phyloP scores from a whole-genome alignment of 2,329 filamentous ascomycete species.

The Scorias spongiosa region DNA sequence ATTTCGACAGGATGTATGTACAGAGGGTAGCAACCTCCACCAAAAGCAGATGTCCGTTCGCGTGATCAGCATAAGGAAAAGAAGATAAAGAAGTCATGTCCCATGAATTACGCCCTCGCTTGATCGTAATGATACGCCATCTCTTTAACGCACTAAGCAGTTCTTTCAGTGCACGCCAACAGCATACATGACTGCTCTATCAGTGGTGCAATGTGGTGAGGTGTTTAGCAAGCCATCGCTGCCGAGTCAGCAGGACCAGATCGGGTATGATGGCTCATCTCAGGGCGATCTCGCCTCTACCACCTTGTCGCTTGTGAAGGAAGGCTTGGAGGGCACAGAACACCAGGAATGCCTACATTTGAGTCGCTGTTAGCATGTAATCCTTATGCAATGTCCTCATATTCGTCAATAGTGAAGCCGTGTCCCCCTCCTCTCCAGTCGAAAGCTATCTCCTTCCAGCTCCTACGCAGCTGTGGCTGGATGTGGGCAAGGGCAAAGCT shows the following conservation, averaged over 20 bases:
- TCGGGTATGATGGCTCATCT: background rate
- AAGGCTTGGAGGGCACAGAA: conserved; percentile 85
- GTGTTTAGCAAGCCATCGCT: no score
- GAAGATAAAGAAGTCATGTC: no score
- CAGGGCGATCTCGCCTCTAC: conserved; percentile 62
- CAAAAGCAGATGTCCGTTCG: no score
- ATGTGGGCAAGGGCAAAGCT: conserved; percentile 24
- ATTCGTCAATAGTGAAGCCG: background rate
- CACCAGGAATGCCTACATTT: conserved; percentile 61
- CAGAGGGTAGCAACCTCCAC: no score
- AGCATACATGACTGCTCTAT: no score
- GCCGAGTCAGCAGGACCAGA: no score
- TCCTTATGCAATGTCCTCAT: background rate
- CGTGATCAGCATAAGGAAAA: no score
- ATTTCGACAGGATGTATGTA: no score
- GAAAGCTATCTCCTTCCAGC: no score
- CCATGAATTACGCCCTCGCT: background rate
- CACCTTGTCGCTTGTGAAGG: conserved; percentile 68
- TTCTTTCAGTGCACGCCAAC: no score
- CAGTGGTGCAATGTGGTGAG: no score
- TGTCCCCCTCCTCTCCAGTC: background rate
- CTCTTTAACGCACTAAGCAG: background rate
- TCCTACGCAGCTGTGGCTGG: no score
- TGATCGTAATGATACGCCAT: background rate
- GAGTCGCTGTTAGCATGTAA: background rate